A percentile compares a stretch with the other conserved stretches of the same genome.
These are phyloP conservation scores for Serendipita vermifera DNA, from an alignment of 768 basidiomycete genomes.

Conservation along the genomic window DNA sequence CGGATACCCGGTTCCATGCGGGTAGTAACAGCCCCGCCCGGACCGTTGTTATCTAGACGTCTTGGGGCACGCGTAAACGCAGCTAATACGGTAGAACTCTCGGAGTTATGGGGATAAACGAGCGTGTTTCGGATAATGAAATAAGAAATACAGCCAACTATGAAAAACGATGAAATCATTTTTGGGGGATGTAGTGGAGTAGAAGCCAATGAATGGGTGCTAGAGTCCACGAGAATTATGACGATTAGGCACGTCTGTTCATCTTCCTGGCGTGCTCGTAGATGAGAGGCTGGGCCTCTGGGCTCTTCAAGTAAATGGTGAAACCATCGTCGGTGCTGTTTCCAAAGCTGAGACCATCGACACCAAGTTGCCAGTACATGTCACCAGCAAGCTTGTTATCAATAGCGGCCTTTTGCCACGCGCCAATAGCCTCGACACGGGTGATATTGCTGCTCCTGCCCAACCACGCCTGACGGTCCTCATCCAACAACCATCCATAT, in stretches of 20 bases:
- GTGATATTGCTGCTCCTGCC: slow-evolving; percentile 13
- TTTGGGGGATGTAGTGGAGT: too few species aligned
- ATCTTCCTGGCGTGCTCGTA: slow-evolving; percentile 16
- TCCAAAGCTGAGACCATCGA: slow-evolving; percentile 14
- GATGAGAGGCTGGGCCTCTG: slow-evolving; percentile 14
- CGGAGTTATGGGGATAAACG: too few species aligned
- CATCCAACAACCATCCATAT: slow-evolving; percentile 14
- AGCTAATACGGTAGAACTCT: too few species aligned
- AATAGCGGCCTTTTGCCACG: slow-evolving; percentile 13
- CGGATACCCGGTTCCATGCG: too few species aligned
- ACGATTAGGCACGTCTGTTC: slow-evolving; percentile 7
- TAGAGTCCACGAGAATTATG: too few species aligned
- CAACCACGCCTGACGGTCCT: slow-evolving; percentile 8
- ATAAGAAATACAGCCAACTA: too few species aligned
- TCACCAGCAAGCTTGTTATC: slow-evolving; percentile 13
- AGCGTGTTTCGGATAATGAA: too few species aligned
- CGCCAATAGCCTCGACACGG: slow-evolving; percentile 12
- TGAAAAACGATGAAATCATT: too few species aligned
- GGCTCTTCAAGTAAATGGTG: slow-evolving; percentile 15
- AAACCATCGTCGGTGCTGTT: slow-evolving; percentile 16
- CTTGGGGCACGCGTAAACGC: too few species aligned
- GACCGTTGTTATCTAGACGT: too few species aligned
- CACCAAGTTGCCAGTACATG: slow-evolving; percentile 16
- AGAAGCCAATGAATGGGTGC: too few species aligned
- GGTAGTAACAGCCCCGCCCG: too few species aligned